phyloP scores from a whole-genome alignment of 2,329 filamentous ascomycete species.

The Aspergillus floridensis region DNA sequence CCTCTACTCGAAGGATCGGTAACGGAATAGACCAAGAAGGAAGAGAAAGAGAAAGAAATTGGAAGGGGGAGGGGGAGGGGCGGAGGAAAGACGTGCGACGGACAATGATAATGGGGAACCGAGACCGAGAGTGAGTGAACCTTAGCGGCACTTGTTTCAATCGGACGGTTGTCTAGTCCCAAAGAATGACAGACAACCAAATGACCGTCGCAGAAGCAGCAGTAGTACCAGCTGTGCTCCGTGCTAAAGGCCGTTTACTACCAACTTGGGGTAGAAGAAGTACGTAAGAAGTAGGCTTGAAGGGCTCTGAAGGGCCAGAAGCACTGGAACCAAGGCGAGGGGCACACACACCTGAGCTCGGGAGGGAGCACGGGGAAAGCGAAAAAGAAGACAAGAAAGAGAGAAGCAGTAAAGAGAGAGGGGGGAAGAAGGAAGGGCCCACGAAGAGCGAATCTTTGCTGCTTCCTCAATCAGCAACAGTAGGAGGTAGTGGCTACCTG shows the following conservation, averaged over 20 bases:
- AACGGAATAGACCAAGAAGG: background rate
- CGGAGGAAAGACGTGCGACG: background rate
- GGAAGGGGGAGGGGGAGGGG: background rate
- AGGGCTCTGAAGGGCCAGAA: background rate
- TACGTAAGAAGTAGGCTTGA: background rate
- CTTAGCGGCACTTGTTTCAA: background rate
- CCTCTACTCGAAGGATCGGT: background rate
- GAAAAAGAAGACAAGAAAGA: background rate
- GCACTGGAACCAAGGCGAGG: background rate
- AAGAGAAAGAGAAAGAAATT: background rate
- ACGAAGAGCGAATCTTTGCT: background rate
- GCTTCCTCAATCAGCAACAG: background rate
- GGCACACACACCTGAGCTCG: constrained; percentile 1
- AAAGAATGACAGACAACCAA: background rate
- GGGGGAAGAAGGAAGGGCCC: too few relatives aligned
- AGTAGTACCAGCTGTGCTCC: background rate
- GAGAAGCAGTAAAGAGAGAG: background rate
- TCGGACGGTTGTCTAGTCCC: background rate
- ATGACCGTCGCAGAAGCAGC: background rate
- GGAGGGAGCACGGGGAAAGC: constrained; percentile 3
- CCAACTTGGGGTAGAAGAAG: background rate
- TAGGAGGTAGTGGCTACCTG: background rate
- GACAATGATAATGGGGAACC: background rate
- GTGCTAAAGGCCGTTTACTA: background rate
- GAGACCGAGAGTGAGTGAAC: background rate